These are phyloP conservation scores for Auricularia sp. DNA, from an alignment of 768 basidiomycete species.

Conservation along the genomic window DNA sequence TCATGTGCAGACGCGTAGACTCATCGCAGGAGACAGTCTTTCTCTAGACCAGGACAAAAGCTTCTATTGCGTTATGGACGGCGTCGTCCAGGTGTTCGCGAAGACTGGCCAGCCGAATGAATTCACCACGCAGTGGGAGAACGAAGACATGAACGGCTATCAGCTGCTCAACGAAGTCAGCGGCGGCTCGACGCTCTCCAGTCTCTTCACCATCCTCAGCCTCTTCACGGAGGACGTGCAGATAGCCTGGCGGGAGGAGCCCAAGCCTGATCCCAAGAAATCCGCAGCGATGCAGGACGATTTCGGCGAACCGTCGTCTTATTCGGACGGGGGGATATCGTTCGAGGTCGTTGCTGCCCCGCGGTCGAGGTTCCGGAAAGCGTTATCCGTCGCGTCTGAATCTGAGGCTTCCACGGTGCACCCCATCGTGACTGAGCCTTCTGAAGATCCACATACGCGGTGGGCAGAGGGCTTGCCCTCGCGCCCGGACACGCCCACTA, in stretches of 20 bases:
- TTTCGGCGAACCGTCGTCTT: constrained; percentile 56
- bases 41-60: constrained; percentile 85
- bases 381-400: background rate
- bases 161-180: constrained; percentile 94
- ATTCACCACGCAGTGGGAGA: constrained; percentile 50
- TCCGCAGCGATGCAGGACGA: constrained; percentile 17
- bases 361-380: background rate
- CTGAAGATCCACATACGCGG: background rate
- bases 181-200: constrained; percentile 89
- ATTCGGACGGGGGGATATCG: constrained; percentile 19
- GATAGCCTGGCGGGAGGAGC: constrained; percentile 74
- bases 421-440: background rate
- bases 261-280: constrained; percentile 4
- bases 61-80: constrained; percentile 97
- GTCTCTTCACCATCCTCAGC: constrained; percentile 91
- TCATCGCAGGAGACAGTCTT: constrained; percentile 92
- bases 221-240: constrained; percentile 93
- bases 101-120: constrained; percentile 48
- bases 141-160: constrained; percentile 88
- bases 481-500: background rate
- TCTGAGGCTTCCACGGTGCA: background rate
- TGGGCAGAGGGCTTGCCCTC: background rate
- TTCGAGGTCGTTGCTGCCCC: background rate
- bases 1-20: constrained; percentile 87
- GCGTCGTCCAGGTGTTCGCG: constrained; percentile 90